phyloP scores from a whole-genome alignment of 2,329 filamentous ascomycete species.

The Fusarium nodosum region DNA sequence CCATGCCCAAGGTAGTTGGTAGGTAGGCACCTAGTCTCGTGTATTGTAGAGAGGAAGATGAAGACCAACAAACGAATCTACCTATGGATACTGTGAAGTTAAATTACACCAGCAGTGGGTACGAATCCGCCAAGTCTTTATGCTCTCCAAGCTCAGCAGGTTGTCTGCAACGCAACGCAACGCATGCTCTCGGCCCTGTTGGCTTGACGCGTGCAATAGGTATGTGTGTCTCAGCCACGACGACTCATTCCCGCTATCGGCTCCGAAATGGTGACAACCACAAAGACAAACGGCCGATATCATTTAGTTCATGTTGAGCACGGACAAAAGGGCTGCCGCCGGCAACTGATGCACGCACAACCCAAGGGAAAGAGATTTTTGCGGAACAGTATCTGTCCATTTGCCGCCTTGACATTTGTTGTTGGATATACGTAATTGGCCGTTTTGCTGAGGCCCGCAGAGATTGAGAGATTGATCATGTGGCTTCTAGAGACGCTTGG shows the following conservation, averaged over 20 bases:
- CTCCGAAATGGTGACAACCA: slow-evolving; percentile 25
- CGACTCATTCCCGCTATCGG: slow-evolving; percentile 11
- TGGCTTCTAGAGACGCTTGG: slow-evolving; percentile 18
- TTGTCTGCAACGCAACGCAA: not conserved
- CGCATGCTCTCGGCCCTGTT: not conserved
- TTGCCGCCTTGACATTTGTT: not conserved
- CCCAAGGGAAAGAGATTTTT: not conserved
- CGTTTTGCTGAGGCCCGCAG: slow-evolving; percentile 12
- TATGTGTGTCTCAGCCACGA: not conserved
- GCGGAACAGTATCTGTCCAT: not conserved
- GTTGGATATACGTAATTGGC: slow-evolving; percentile 16
- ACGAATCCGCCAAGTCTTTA: slow-evolving; percentile 23
- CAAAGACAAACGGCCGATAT: slow-evolving; percentile 31
- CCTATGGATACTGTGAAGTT: not conserved
- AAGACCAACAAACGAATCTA: not conserved
- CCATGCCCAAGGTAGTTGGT: too few species aligned
- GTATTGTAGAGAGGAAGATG: not conserved
- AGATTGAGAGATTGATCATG: not conserved
- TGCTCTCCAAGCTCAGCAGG: slow-evolving; percentile 4
- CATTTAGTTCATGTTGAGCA: slow-evolving; percentile 5
- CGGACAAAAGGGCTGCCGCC: slow-evolving; percentile 10
- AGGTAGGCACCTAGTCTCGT: not conserved
- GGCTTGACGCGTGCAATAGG: not conserved
- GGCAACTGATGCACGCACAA: slow-evolving; percentile 9
- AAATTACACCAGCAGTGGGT: not conserved